Evolutionary conservation across 768 basidiomycete genomes (phyloP), one percentile per base, ranked within the genome.

Genomic region (Trametes cinnabarina): DNA sequence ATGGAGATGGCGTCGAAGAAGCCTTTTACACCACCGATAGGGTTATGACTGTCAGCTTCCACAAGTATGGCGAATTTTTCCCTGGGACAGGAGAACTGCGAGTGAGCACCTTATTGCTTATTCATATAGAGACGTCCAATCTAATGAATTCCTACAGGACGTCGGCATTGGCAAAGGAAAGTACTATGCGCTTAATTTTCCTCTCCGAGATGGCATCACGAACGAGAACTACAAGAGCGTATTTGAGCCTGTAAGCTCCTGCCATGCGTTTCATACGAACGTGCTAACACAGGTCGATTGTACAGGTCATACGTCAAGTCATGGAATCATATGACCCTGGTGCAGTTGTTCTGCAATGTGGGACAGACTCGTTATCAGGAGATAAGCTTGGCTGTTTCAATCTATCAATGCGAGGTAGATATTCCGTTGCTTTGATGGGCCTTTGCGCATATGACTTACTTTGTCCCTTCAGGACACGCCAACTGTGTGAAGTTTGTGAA

Each of bases 21-120:
- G 97, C 97, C 0, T 99, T 99, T 72, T 99, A 98, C 72, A 95
- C 94, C 3, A 98, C 97, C 20, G 96, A 99, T 70, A 82, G 97
- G 42, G 97, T 99, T 55, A 98, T 98, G 97, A 98, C 96, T 0
- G 87, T 87, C 68, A 94, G 92, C 65, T 97, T 98, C 74, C 97
- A 99, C 71, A 98, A 98, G 73, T 99, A 98, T 63, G 97, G 97
- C 32, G 97, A 99, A 73, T 99, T 90, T 73, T 99, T 99, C 73
- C 97, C 97, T 25, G 97, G 97, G 40, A 99, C 97, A 6, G 97
- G 97, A n/a, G 95, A 97, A 72, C 78, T 97, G 39, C 82, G 95
- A 64, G 92, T 92, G 68, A 64, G 85, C 69, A 26, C 19, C 56
- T 12, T 12, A 32, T 6, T 7, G 46, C 28, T 55, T 44, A 51